A percentile compares a stretch with the other conserved stretches of the same genome.
Evolutionary conservation across 1,284 basidiomycete species (phyloP).

Genomic region (Ustilago shanxiensis): DNA sequence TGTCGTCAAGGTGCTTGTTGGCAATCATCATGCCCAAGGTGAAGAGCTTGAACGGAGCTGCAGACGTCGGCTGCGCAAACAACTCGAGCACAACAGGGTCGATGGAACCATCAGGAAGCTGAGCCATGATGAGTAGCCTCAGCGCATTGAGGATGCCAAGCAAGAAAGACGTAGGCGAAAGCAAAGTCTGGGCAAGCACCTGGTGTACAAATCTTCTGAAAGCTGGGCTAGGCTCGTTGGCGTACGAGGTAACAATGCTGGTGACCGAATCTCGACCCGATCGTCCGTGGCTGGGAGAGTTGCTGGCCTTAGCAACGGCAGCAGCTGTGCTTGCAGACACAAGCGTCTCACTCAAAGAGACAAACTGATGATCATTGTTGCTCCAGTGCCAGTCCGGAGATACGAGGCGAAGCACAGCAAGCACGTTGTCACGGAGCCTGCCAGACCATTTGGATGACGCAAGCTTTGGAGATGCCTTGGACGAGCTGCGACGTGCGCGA

Average conservation of each 20-base stretch:
- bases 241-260: conserved; percentile 37
- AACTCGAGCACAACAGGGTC: conserved; percentile 60
- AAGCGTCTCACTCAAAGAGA: conserved; percentile 42
- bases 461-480: conserved; percentile 31
- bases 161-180: conserved; percentile 65
- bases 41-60: conserved; percentile 67
- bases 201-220: conserved; percentile 67
- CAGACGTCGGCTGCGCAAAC: conserved; percentile 64
- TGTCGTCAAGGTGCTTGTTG: conserved; percentile 70
- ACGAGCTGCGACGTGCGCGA: conserved; percentile 30
- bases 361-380: conserved; percentile 52
- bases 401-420: conserved; percentile 53
- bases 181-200: conserved; percentile 66
- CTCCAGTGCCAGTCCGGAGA: conserved; percentile 61
- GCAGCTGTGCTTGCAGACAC: conserved; percentile 15
- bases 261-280: conserved; percentile 31
- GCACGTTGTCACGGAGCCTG: conserved; percentile 44
- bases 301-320: conserved; percentile 22
- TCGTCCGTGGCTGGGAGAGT: conserved; percentile 25
- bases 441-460: conserved; percentile 44
- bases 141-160: conserved; percentile 64
- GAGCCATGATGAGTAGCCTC: conserved; percentile 52
- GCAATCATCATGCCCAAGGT: conserved; percentile 68
- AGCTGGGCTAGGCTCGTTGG: conserved; percentile 64
- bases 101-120: conserved; percentile 45